A percentile compares a stretch with the other conserved stretches of the same genome.
phyloP scores from a whole-genome alignment of 371 early-diverging fungal genomes.

The Mucor lusitanicus region DNA sequence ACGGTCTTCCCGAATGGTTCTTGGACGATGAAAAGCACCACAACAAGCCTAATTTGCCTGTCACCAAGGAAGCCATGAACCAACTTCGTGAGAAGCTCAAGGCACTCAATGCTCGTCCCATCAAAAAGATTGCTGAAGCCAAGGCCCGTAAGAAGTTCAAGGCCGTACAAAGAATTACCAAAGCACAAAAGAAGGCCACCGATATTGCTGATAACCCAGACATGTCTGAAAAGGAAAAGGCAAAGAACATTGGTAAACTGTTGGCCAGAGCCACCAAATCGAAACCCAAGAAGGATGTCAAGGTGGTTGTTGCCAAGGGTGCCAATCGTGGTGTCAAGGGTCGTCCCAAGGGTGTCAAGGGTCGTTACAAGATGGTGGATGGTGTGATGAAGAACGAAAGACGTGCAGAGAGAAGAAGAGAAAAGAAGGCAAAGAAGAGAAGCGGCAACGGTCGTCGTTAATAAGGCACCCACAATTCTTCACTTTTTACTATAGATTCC shows the following conservation, averaged over 20 bases:
- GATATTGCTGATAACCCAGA: slow-evolving; percentile 86
- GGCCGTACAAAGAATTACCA: slow-evolving; percentile 71
- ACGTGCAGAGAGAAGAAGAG: slow-evolving; percentile 78
- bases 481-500: slow-evolving; percentile 15
- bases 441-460: slow-evolving; percentile 29
- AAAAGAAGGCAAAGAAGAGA: slow-evolving; percentile 57
- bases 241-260: slow-evolving; percentile 79
- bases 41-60: slow-evolving; percentile 86
- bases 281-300: slow-evolving; percentile 74
- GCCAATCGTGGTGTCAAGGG: slow-evolving; percentile 84
- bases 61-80: slow-evolving; percentile 94
- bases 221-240: slow-evolving; percentile 88
- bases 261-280: slow-evolving; percentile 69
- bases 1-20: slow-evolving; percentile 92
- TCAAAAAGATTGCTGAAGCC: slow-evolving; percentile 98
- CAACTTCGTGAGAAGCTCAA: slow-evolving; percentile 78
- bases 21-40: slow-evolving; percentile 88
- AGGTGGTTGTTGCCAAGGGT: slow-evolving; percentile 92
- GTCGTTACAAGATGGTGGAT: slow-evolving; percentile 95
- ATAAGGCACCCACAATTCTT: neutral
- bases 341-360: slow-evolving; percentile 97
- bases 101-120: slow-evolving; percentile 93
- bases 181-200: slow-evolving; percentile 88
- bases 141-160: slow-evolving; percentile 94
- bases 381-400: slow-evolving; percentile 92